Evolutionary conservation across 257 asterid genomes (phyloP), one percentile per base, ranked within the genome.

Genomic region (Cynanchum wilfordii): DNA sequence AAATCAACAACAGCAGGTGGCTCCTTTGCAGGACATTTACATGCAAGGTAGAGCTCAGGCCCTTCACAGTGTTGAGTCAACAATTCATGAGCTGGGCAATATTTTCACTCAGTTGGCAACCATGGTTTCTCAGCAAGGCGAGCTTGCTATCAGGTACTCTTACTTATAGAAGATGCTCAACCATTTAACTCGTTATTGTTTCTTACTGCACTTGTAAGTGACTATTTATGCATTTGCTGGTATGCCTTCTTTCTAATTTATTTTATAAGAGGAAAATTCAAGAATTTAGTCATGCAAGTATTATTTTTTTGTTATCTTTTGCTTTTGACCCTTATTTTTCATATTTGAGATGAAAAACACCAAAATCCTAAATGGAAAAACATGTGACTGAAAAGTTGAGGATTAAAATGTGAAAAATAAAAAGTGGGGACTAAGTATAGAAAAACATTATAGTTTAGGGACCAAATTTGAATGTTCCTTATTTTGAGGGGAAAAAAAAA

Each of bases 101-200:
- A 89, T 92, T 62, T 92, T 92, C 86, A 89, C 96, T 44, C 91
- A 92, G 76, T 82, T 92, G 72, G 97, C 97, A 64, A 89, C 96
- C 52, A 88, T 92, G 97, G 96, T 89, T 55, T 90, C 95, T 25
- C 92, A 89, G 56, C 97, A 92, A 85, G 96, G 97, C 40, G 97
- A 92, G 73, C 87, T 89, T 71, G 96, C 96, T n/a, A 88, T 92
- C 72, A 89, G 97, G 97, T 87, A 60, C 47, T 12, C 16, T 29
- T 60, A 13, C 68, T 30, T 12, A 17, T 38, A 25, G 47, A 29
- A 42, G 47, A 40, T 12, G 25, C 17, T 25, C 25, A 12, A 11
- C 4, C 38, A 30, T 52, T 42, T 38, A 49, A 6, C 44, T 56
- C n/a, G 11, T 25, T 17, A 17, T 20, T 44, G 67, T 60, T 71